phyloP scores from a whole-genome alignment of 345 rosid genomes.

The Pistacia integerrima region DNA sequence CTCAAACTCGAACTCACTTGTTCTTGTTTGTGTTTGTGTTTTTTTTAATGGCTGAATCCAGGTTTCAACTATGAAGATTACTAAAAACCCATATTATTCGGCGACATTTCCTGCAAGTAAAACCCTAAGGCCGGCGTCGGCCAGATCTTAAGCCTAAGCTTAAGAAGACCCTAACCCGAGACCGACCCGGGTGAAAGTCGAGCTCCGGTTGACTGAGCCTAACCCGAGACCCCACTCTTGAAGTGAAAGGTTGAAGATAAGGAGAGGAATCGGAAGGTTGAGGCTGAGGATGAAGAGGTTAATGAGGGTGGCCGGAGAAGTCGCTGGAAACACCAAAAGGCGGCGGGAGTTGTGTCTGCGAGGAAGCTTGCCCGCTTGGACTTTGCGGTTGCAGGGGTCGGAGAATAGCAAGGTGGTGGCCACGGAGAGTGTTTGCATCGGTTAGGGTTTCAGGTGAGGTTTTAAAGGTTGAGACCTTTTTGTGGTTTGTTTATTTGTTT shows the following conservation, averaged over 20 bases:
- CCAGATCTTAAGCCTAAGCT: constrained; percentile 63
- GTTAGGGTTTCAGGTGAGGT: constrained; percentile 67
- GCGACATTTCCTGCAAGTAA: constrained; percentile 4
- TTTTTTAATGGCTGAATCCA: constrained; percentile 23
- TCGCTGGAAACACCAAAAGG: constrained; percentile 38
- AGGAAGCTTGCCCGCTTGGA: constrained; percentile 89
- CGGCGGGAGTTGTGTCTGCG: constrained; percentile 51
- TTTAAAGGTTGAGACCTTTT: neutral
- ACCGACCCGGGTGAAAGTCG: constrained; percentile 49
- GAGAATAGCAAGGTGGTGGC: constrained; percentile 39
- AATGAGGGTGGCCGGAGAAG: constrained; percentile 28
- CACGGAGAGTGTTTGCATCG: constrained; percentile 39
- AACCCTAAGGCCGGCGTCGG: constrained; percentile 28
- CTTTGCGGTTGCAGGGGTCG: constrained; percentile 77
- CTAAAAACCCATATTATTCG: constrained; percentile 53
- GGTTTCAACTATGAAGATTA: constrained; percentile 62
- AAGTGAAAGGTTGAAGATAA: constrained; percentile 77
- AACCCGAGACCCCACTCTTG: constrained; percentile 81
- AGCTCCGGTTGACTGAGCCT: constrained; percentile 47
- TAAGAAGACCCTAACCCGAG: constrained; percentile 52
- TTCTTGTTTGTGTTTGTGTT: neutral
- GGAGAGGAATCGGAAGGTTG: constrained; percentile 27
- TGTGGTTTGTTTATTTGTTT: constrained; percentile 4
- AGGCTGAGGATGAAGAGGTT: constrained; percentile 32
- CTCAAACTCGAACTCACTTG: neutral